Percentiles rank a stretch among this genome's conserved stretches.
Evolutionary conservation across 441 rosid species (phyloP).

Genomic region (Hypseocharis bilobata): DNA sequence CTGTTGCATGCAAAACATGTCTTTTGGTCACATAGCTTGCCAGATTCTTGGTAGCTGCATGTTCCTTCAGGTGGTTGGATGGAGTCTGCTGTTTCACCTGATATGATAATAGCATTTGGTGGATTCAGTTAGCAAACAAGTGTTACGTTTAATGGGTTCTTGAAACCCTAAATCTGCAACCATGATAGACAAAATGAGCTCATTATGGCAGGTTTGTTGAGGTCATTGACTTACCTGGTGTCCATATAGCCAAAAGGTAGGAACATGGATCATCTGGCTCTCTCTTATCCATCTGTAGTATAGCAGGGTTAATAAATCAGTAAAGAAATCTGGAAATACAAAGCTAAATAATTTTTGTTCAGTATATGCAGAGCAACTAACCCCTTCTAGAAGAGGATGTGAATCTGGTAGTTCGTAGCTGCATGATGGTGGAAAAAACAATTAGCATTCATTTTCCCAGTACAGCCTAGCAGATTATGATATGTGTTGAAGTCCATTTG

Average conservation of each 20-base stretch:
- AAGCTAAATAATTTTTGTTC: neutral
- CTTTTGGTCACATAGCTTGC: constrained; percentile 29
- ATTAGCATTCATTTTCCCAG: neutral
- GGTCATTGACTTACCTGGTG: constrained; percentile 57
- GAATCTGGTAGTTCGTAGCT: constrained; percentile 86
- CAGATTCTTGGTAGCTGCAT: constrained; percentile 32
- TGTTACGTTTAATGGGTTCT: neutral
- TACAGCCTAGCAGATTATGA: neutral
- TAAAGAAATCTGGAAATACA: neutral
- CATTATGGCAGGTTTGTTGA: neutral
- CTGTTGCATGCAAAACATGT: constrained; percentile 50
- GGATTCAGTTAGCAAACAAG: neutral
- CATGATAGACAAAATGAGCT: neutral
- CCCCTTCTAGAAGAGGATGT: constrained; percentile 74
- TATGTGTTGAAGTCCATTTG: too few species aligned
- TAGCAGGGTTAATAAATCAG: neutral
- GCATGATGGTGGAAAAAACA: constrained; percentile 29
- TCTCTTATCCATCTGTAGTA: constrained; percentile 67
- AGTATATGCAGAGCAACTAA: constrained; percentile 30
- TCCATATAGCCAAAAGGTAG: constrained; percentile 91
- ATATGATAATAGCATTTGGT: neutral
- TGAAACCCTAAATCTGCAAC: neutral
- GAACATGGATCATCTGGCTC: constrained; percentile 90
- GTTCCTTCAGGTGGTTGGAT: constrained; percentile 35
- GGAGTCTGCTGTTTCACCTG: constrained; percentile 56